Conservation (phyloP, 805 yeast species). For the Candida saitoana region DNA sequence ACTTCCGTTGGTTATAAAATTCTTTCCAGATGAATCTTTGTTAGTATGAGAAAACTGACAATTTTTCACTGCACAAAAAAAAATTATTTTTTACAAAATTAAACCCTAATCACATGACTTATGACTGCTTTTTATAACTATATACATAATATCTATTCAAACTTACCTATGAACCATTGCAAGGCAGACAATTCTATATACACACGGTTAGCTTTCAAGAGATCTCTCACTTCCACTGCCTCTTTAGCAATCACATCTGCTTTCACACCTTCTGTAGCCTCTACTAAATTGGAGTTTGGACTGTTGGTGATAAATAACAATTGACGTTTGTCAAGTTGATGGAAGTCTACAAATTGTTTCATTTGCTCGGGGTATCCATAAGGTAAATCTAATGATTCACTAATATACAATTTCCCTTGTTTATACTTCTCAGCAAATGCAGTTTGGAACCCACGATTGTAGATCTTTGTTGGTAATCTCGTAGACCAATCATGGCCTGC, state of each 20-base stretch:
- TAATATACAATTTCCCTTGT: conserved; percentile 62
- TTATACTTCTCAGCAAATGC: conserved; percentile 82
- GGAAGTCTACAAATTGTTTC: conserved; percentile 46
- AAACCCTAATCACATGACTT: background rate
- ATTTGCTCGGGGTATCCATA: conserved; percentile 43
- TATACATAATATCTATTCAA: background rate
- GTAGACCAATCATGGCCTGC: conserved; percentile 91
- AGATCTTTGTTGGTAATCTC: conserved; percentile 66
- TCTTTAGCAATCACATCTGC: conserved; percentile 70
- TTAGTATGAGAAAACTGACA: conserved; percentile 3
- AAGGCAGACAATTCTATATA: conserved; percentile 71
- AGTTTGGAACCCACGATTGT: conserved; percentile 69
- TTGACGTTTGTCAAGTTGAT: conserved; percentile 47
- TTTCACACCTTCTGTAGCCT: conserved; percentile 53
- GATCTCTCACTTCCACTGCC: conserved; percentile 76
- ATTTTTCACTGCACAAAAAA: conserved; percentile 1
- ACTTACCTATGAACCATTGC: conserved; percentile 47
- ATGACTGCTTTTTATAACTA: background rate
- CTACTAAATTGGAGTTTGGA: conserved; percentile 55
- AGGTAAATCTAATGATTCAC: conserved; percentile 32
- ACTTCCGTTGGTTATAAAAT: background rate
- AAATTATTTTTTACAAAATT: background rate
- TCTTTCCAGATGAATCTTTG: background rate
- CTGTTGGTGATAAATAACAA: conserved; percentile 66
- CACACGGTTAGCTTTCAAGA: conserved; percentile 73